A percentile compares a stretch with the other conserved stretches of the same genome.
Conservation (phyloP, 345 rosid species). For the Arabis hirsuta region DNA sequence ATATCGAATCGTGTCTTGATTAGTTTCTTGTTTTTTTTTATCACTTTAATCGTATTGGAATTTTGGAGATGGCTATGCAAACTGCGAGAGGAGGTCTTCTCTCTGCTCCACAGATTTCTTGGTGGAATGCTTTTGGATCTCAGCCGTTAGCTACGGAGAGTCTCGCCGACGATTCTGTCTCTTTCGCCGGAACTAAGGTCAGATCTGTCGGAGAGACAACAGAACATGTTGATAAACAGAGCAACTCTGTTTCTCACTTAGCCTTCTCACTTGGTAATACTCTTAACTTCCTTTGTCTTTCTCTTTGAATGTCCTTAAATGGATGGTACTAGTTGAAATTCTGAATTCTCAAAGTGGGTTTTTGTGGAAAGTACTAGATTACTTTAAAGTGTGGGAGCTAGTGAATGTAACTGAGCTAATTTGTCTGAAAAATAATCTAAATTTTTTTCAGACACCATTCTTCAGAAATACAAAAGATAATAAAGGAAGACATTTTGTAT, state of each 20-base stretch:
- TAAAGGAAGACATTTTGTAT: too few relatives aligned
- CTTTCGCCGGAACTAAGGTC: constrained; percentile 48
- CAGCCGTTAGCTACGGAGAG: constrained; percentile 54
- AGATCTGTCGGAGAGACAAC: constrained; percentile 47
- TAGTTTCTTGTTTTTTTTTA: not conserved
- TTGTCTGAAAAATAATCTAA: not conserved
- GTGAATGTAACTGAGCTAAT: constrained; percentile 1
- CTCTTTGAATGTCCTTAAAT: not conserved
- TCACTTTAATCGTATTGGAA: too few relatives aligned
- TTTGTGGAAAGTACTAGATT: constrained; percentile 11
- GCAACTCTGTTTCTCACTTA: constrained; percentile 51
- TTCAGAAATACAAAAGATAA: too few relatives aligned
- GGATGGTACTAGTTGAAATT: not conserved
- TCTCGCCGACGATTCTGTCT: constrained; percentile 54
- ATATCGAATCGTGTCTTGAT: constrained; percentile 3
- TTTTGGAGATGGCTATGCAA: constrained; percentile 73
- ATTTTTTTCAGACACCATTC: too few relatives aligned
- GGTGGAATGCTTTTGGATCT: constrained; percentile 70
- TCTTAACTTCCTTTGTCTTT: not conserved
- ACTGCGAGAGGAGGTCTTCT: constrained; percentile 68
- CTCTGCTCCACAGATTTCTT: constrained; percentile 56
- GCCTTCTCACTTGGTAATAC: constrained; percentile 64
- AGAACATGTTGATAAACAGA: constrained; percentile 52
- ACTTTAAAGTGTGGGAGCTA: constrained; percentile 1
- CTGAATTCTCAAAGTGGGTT: not conserved